Evolutionary conservation across 2,329 filamentous ascomycete species (phyloP).

Genomic region (Cercospora sp.): DNA sequence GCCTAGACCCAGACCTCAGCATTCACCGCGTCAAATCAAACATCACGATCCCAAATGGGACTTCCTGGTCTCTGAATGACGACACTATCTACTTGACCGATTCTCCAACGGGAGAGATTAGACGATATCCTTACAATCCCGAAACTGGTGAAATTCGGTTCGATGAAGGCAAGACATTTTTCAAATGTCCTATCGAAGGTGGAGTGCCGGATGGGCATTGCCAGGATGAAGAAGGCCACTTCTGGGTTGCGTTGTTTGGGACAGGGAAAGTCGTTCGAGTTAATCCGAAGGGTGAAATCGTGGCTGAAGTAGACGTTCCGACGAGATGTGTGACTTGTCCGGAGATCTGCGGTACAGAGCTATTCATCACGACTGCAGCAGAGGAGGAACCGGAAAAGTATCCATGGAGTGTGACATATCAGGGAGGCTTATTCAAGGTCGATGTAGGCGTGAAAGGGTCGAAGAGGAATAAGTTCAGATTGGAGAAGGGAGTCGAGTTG

Average conservation of each 20-base stretch:
- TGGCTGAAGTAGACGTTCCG: constrained; percentile 74
- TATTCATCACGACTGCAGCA: constrained; percentile 80
- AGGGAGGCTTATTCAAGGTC: constrained; percentile 72
- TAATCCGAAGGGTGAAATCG: constrained; percentile 65
- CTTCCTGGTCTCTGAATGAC: constrained; percentile 74
- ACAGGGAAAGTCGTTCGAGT: constrained; percentile 74
- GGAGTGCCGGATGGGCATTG: constrained; percentile 78
- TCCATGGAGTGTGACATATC: constrained; percentile 61
- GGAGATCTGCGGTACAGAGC: constrained; percentile 69
- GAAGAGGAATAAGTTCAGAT: constrained; percentile 64
- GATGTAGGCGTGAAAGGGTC: constrained; percentile 72
- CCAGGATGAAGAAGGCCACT: constrained; percentile 77
- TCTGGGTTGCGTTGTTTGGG: constrained; percentile 88
- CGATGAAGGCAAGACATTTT: constrained; percentile 68
- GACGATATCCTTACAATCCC: constrained; percentile 70
- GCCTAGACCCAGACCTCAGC: constrained; percentile 64
- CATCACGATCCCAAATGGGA: constrained; percentile 80
- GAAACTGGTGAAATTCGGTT: constrained; percentile 63
- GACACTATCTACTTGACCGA: constrained; percentile 82
- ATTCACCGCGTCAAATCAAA: constrained; percentile 57
- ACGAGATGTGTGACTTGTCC: constrained; percentile 80
- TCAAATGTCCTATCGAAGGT: constrained; percentile 65
- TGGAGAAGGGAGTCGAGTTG: constrained; percentile 26
- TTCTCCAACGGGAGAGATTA: constrained; percentile 69
- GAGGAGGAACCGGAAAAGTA: constrained; percentile 65